These are phyloP conservation scores for Mycena leptocephala DNA, from an alignment of 768 basidiomycete genomes.

Conservation along the genomic window DNA sequence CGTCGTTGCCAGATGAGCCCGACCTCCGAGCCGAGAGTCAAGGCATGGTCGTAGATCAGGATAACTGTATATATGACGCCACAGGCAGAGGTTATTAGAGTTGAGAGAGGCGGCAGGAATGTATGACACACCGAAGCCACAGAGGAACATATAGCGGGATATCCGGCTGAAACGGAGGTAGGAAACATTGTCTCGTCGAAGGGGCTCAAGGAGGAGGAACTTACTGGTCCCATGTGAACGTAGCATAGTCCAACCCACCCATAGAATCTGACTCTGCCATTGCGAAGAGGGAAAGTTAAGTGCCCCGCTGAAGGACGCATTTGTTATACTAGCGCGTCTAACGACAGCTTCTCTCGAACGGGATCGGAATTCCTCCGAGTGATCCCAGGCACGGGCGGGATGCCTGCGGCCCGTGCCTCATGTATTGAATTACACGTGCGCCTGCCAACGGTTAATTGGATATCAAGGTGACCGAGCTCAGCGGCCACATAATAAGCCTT, in stretches of 20 bases:
- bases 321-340: not conserved
- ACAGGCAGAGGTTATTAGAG: constrained; percentile 4
- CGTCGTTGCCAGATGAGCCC: not conserved
- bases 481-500: not conserved
- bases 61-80: not conserved
- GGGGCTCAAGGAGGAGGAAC: not conserved
- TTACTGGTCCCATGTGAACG: not conserved
- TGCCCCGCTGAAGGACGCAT: not conserved
- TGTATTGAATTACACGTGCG: too few species aligned
- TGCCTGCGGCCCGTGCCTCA: not conserved
- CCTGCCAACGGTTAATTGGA: not conserved
- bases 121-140: constrained; percentile 1
- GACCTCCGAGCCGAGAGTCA: not conserved
- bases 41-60: constrained; percentile 4
- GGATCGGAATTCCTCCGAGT: not conserved
- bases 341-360: not conserved
- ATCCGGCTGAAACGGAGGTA: not conserved
- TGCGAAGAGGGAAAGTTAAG: not conserved
- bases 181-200: not conserved
- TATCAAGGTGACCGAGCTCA: not conserved
- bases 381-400: not conserved
- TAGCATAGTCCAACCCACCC: not conserved
- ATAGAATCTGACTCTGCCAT: constrained; percentile 1
- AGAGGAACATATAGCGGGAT: constrained; percentile 1
- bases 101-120: not conserved